Evolutionary conservation across 257 asterid genomes (phyloP).

Genomic region (Vinca minor): DNA sequence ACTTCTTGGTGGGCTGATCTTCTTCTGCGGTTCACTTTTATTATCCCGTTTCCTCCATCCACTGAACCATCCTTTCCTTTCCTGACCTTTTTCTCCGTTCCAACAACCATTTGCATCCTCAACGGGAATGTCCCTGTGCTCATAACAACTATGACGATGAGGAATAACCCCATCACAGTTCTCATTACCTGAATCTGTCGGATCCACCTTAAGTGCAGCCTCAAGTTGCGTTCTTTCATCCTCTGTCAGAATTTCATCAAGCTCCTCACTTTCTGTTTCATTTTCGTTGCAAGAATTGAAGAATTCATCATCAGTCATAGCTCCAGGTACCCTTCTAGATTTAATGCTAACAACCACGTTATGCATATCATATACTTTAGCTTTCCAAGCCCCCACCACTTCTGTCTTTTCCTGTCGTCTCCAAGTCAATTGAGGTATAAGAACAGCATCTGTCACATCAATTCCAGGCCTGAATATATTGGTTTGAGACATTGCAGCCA

Average conservation of each 20-base stretch:
- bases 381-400: constrained; percentile 79
- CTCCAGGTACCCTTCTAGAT: constrained; percentile 92
- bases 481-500: constrained; percentile 84
- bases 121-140: constrained; percentile 64
- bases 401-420: constrained; percentile 77
- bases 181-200: constrained; percentile 47
- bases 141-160: constrained; percentile 83
- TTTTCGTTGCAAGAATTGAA: constrained; percentile 61
- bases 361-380: constrained; percentile 94
- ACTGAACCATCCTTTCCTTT: constrained; percentile 77
- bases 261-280: constrained; percentile 66
- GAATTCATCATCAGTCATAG: constrained; percentile 86
- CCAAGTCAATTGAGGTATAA: constrained; percentile 86
- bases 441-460: constrained; percentile 89
- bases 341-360: constrained; percentile 89
- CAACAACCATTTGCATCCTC: constrained; percentile 42
- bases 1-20: constrained; percentile 53
- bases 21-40: constrained; percentile 48
- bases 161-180: constrained; percentile 50
- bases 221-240: constrained; percentile 90
- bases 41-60: constrained; percentile 78
- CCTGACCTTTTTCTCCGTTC: constrained; percentile 50
- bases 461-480: constrained; percentile 94
- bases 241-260: constrained; percentile 72
- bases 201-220: constrained; percentile 70